Base-by-base conservation (phyloP, 1,284 basidiomycete species). In the Boletellus deceptivus region DNA sequence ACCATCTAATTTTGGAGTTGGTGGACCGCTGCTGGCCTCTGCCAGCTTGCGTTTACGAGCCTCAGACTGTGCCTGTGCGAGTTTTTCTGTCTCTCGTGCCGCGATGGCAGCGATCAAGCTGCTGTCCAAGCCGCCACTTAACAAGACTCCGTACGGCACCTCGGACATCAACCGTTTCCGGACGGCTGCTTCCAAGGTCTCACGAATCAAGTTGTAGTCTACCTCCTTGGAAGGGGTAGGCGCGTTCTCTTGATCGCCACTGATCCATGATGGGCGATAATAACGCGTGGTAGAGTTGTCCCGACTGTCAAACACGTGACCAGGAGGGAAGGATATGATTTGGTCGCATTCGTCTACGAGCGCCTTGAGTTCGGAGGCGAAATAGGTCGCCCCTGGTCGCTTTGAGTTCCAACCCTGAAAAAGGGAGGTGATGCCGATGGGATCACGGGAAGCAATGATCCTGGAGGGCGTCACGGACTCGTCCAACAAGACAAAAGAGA, bases 151-250 rank as follows among this genome's bases (percentile, higher is more conserved):
- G 64, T 98, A 99, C 10, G 97, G 97, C 3, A 99, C 97, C 72
- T 99, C 97, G 48, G 91, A 93, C 97, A 99, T 99, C 50, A 99
- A 75, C 49, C 97, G 82, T 74, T 99, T 99, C 63, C 87, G 83
- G 40, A 99, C 97, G 13, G 97, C 93, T 48, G 80, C 86, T 73
- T 99, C 97, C 34, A 99, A 80, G 0, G 87, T 79, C 69, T 91
- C 85, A 41, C 94, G 82, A 38, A 98, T 71, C 33, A 81, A 68
- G 17, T 76, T 86, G 53, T 91, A 75, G 70, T 99, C 86, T 18
- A 78, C 82, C 6, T 81, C 65, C 43, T 74, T 80, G 52, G 82
- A 81, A 33, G 94, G 91, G 72, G 20, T 73, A 69, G 9, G 75
- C 71, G 42, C 79, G 76, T 50, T 89, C 85, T 41, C 77, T 18